Evolutionary conservation across 345 rosid genomes (phyloP), one percentile per base, ranked within the genome.

Genomic region (Salix brachista): DNA sequence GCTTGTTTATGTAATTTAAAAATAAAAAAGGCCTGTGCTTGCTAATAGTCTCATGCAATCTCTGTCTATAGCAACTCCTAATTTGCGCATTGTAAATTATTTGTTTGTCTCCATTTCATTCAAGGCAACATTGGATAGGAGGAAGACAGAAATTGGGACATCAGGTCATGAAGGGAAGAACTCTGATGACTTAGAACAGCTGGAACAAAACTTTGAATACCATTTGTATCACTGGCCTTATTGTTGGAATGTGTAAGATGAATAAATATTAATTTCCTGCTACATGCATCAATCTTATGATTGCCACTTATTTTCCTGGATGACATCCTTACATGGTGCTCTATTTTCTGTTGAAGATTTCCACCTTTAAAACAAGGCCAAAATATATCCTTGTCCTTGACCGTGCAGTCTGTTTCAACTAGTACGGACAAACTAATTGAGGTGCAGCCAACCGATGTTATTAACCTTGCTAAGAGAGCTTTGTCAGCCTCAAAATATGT

Each of bases 401-500:
- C 69, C 68, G 67, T 69, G 82, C 84, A 80, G 74, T 75, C 85
- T 65, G 66, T 74, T 50, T 54, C 74, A 69, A 75, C 70, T 14
- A 65, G 82, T 76, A 64, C 80, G 2, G 68, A 80, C 60, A 71
- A 80, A 73, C 70, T 75, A 70, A 12, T 58, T 46, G 75, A 79
- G 71, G 71, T 82, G 18, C 90, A 91, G 64, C 70, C 81, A 61
- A 73, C 70, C 77, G 75, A 86, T 76, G 88, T 62, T 32, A 75
- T 90, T 80, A 76, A 88, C 62, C 71, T 92, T 48, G 98, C 98
- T 70, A 86, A 86, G 72, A 84, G 84, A 82, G 97, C 96, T 77
- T 85, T 94, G 82, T 89, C 85, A 74, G 93, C 92, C 70, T 90
- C 96, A 8, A 91, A 87, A 87, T 87, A 88, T 81, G 93, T 92